phyloP scores from a whole-genome alignment of 306 rosid species.

The Pterocarpus santalinus region DNA sequence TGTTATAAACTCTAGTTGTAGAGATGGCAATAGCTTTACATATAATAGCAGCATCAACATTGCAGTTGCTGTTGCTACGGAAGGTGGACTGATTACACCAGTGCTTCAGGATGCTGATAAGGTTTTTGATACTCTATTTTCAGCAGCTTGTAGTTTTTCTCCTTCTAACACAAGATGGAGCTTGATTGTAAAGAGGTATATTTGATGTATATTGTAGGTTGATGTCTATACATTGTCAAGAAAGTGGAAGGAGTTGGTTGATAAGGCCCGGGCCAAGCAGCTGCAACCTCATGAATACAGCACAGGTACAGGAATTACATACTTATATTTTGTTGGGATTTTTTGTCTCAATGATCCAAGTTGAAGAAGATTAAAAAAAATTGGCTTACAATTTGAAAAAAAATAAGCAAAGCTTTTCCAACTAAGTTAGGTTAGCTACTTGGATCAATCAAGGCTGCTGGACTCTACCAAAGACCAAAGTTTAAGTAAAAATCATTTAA shows the following conservation, averaged over 20 bases:
- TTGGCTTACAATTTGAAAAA: too few species aligned
- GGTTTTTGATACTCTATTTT: conserved; percentile 55
- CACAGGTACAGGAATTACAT: conserved; percentile 60
- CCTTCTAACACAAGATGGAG: conserved; percentile 23
- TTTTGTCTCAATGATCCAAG: too few species aligned
- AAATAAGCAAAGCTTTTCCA: too few species aligned
- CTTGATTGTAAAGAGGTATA: conserved; percentile 23
- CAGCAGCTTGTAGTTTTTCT: conserved; percentile 8
- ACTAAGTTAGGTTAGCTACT: too few species aligned
- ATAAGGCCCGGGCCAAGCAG: conserved; percentile 97
- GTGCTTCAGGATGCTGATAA: conserved; percentile 97
- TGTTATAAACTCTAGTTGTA: conserved; percentile 86
- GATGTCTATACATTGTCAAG: conserved; percentile 92
- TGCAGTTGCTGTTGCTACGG: conserved; percentile 94
- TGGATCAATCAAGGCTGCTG: too few species aligned
- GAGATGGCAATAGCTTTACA: conserved; percentile 96
- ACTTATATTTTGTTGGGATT: neutral
- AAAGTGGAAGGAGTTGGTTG: conserved; percentile 98
- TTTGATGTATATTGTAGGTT: conserved; percentile 58
- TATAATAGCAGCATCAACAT: conserved; percentile 88
- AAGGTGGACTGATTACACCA: conserved; percentile 93
- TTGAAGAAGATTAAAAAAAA: too few species aligned
- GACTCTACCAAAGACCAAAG: too few species aligned
- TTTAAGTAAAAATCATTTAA: too few species aligned
- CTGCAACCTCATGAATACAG: conserved; percentile 90